Evolutionary conservation across 1,284 basidiomycete species (phyloP).

Genomic region (Ceratobasidium sp.): DNA sequence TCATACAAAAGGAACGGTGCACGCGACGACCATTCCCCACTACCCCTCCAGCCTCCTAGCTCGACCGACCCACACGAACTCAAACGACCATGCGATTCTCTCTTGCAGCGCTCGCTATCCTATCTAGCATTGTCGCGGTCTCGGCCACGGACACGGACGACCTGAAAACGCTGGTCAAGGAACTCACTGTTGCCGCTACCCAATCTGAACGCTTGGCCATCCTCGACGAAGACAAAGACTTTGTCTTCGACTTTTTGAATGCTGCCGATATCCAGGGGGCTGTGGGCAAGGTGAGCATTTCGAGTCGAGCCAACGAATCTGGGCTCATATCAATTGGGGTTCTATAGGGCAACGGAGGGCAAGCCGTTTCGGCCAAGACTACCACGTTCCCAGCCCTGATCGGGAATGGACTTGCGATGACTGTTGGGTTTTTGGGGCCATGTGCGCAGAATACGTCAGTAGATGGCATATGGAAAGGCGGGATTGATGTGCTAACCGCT

Average conservation of each 20-base stretch:
- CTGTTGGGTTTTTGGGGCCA: constrained; percentile 30
- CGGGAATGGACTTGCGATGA: constrained; percentile 29
- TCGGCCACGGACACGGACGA: constrained; percentile 22
- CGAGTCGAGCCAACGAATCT: background rate
- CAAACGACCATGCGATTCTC: constrained; percentile 23
- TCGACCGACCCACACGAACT: background rate
- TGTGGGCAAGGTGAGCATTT: constrained; percentile 24
- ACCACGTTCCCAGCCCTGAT: constrained; percentile 34
- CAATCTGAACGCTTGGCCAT: constrained; percentile 27
- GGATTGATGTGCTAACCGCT: background rate
- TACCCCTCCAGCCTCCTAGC: constrained; percentile 3
- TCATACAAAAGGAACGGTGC: constrained; percentile 13
- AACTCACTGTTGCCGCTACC: constrained; percentile 30
- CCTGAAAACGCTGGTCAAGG: constrained; percentile 27
- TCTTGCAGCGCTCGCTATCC: constrained; percentile 2
- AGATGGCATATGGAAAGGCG: background rate
- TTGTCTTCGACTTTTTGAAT: constrained; percentile 39
- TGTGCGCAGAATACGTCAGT: constrained; percentile 36
- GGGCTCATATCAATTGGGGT: constrained; percentile 1
- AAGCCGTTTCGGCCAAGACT: constrained; percentile 33
- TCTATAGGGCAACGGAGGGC: constrained; percentile 34
- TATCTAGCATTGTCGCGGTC: constrained; percentile 18
- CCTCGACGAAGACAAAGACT: constrained; percentile 39
- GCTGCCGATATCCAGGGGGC: constrained; percentile 27
- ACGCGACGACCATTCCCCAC: background rate